Base-by-base conservation (phyloP, 2,329 filamentous ascomycete species). In the Verticillium tricorpus region DNA sequence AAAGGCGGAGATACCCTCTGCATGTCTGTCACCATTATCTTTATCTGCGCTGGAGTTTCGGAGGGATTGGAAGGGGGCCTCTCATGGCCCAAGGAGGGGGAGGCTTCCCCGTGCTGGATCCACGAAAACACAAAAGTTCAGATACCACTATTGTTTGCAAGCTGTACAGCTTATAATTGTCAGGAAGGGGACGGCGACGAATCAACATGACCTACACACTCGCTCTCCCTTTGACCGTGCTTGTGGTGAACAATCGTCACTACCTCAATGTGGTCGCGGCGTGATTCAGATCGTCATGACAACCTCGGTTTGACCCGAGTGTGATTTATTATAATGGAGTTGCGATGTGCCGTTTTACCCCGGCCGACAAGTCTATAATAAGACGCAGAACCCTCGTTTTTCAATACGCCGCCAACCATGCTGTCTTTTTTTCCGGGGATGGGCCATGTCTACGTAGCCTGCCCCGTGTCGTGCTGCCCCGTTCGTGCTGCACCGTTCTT, bases 61-160 rank as follows among this genome's bases (percentile, higher is more conserved):
- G 28, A 28, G 31, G 55, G 28, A 14, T 57, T 22, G 55, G 32
- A 57, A n/a, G 35, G 31, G 28, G 32, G 34, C 5, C n/a, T 57
- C 15, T n/a, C 25, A 35, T 19, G 54, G n/a, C 25, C 28, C 28
- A 28, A 28, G n/a, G 19, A 57, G 37, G 35, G 32, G 50, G 45
- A n/a, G 45, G 6, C 19, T 50, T 50, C 45, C 45, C 45, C 45
- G 45, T n/a, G 45, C 22, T n/a, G 45, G 45, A 50, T 50, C 45
- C 25, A 58, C 57, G 57, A 58, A 58, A 58, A 39, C 40, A 25
- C 40, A 58, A 58, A 58, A 58, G 57, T 45, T 58, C 28, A 50
- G 57, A 58, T 58, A 58, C 57, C 57, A 50, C 57, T 31, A 19
- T 58, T 39, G 8, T 58, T 40, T 58, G 14, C 37, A 22, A 32